Evolutionary conservation across 208 protist genomes (phyloP), one percentile per base, ranked within the genome.

Genomic region (Trypanosomatidae sp.): DNA sequence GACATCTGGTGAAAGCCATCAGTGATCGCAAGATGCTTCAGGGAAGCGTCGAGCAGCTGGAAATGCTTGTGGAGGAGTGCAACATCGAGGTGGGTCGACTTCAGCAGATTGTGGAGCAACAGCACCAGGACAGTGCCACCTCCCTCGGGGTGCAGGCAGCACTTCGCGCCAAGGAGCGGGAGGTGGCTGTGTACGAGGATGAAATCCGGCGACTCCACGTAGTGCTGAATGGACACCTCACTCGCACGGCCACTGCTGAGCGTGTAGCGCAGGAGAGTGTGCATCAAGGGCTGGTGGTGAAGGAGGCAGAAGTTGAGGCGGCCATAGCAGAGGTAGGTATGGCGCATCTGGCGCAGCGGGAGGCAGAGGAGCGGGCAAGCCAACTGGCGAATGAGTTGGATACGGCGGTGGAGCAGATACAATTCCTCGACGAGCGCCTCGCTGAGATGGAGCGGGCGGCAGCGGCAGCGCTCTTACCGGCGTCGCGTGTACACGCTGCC

Each of bases 1-100:
- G 89, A 17, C 89, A 96, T 74, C 80, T 96, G 30, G 91, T 92
- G 12, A 88, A 86, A 74, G 83, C 86, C 25, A 87, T 96, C 66
- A 69, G 80, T 33, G 91, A 96, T n/a, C 83, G 86, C 28, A 86
- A 81, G 55, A 58, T 86, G 74, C 77, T 96, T 2, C 82, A 89
- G 75, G 64, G 75, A 13, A 88, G 81, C 73, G 81, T 93, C 22
- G 81, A 84, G 71, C 58, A 86, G 69, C 65, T 94, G 17, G 91
- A 96, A 62, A 50, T 70, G 65, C 71, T 93, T 25, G 83, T 92
- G 43, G 86, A 90, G 46, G 82, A 84, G 72, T 79, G 81, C 60
- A 90, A 84, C 53, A 70, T 76, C 53, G 88, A 95, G 69, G 80
- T 91, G n/a, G 82, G 78, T 49, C 85, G 82, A 17, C 76, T 93